Base-by-base conservation (phyloP, 768 basidiomycete genomes). In the Hygrophorus pudorinus region DNA sequence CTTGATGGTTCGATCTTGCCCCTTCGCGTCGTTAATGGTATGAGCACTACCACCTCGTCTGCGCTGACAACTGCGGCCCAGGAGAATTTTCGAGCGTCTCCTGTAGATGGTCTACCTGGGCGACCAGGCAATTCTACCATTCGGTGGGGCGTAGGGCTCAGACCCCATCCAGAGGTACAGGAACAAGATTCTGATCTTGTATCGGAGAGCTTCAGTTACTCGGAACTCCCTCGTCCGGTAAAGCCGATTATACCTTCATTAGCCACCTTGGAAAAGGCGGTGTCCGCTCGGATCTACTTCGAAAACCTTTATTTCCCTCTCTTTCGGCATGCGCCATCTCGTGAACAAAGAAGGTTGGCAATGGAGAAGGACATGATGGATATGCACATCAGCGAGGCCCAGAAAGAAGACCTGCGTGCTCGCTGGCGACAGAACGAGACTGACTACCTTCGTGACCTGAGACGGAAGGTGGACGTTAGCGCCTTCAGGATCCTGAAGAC, bases 201-300 rank as follows among this genome's bases (percentile, higher is more conserved):
- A 37, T 45, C 56, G 49, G 64, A 66, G 45, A 58, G 53, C 42
- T 52, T 50, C 53, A 57, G 61, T 51, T 44, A 59, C 51, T 54
- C 57, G 11, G 53, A 54, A 48, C 59, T 50, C 46, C 66, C 59
- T 33, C 65, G 65, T 37, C 72, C 72, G 48, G 70, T 65, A 52
- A 73, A 72, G 60, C 65, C 72, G 42, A 83, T 97, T 56, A 78
- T 73, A 11, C 92, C 94, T 31, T 93, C 92, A 43, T 71, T 99
- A 45, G 73, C 81, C 34, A 96, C 94, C 24, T 71, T 97, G 57
- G 93, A 99, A 63, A 92, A 86, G 61, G 89, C 92, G 41, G 88
- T 91, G 47, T 83, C 92, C 28, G 81, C 86, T 32, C 79, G 86
- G 59, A 88, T 97, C 65, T 96, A 81, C 73, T 96, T 98, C 64